A percentile compares a stretch with the other conserved stretches of the same genome.
These are phyloP conservation scores for Leptoxyphium fumago DNA, from an alignment of 2,329 filamentous ascomycete species.

Conservation along the genomic window DNA sequence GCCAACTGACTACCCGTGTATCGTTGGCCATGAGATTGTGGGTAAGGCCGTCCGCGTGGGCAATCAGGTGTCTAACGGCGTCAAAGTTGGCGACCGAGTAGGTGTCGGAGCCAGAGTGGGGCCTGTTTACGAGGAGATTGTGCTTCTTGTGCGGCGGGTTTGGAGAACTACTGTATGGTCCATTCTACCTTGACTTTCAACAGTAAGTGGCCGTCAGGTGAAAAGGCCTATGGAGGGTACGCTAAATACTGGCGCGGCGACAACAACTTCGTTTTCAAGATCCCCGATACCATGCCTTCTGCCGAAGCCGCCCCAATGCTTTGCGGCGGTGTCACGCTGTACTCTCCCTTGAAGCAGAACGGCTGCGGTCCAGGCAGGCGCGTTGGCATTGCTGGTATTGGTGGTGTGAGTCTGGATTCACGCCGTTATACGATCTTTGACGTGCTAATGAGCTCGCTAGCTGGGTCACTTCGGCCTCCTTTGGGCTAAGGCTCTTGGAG, in stretches of 20 bases:
- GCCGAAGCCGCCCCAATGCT: slow-evolving; percentile 51
- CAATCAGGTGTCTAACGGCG: slow-evolving; percentile 9
- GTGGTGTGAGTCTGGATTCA: too few relatives aligned
- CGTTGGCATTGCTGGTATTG: slow-evolving; percentile 59
- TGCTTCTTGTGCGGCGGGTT: slow-evolving; percentile 33
- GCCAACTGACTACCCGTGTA: slow-evolving; percentile 21
- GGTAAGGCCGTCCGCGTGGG: slow-evolving; percentile 13
- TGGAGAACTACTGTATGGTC: slow-evolving; percentile 26
- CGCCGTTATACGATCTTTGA: background rate
- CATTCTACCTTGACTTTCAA: slow-evolving; percentile 45
- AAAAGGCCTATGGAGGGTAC: slow-evolving; percentile 50
- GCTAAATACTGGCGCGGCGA: slow-evolving; percentile 38
- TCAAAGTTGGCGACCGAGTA: slow-evolving; percentile 24
- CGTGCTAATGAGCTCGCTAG: too few relatives aligned
- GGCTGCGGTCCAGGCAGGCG: slow-evolving; percentile 52
- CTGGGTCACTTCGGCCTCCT: slow-evolving; percentile 54
- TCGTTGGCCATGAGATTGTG: slow-evolving; percentile 13
- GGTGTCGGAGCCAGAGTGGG: slow-evolving; percentile 35
- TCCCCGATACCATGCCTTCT: slow-evolving; percentile 34
- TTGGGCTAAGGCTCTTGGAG: slow-evolving; percentile 53
- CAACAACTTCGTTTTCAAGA: slow-evolving; percentile 41
- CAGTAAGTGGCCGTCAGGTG: slow-evolving; percentile 39
- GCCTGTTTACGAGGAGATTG: slow-evolving; percentile 33
- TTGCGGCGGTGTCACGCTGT: slow-evolving; percentile 62
- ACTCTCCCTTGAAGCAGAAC: slow-evolving; percentile 49